These are phyloP conservation scores for Zostera marina DNA, from an alignment of 116 monocot species.

Conservation along the genomic window DNA sequence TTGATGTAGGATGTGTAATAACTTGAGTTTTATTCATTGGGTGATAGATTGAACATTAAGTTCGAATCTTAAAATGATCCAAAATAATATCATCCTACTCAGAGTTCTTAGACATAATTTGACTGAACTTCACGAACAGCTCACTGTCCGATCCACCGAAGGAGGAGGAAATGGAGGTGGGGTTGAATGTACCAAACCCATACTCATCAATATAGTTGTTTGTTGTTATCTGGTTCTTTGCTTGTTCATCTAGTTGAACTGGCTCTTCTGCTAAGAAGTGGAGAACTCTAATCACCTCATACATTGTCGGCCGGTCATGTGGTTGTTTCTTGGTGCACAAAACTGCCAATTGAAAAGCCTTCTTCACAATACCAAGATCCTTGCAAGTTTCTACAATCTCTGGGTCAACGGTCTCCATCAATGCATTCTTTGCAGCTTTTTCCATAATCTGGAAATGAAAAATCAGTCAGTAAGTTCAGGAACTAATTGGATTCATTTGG, in stretches of 20 bases:
- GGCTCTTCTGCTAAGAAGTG: constrained; percentile 20
- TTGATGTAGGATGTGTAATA: too few species aligned
- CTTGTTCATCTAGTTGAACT: constrained; percentile 7
- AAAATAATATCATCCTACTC: too few species aligned
- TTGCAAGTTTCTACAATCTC: constrained; percentile 53
- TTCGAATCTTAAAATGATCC: too few species aligned
- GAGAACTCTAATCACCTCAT: constrained; percentile 66
- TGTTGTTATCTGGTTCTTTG: constrained; percentile 9
- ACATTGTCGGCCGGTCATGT: constrained; percentile 74
- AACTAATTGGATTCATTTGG: too few species aligned
- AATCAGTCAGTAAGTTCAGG: not conserved
- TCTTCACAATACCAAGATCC: constrained; percentile 51
- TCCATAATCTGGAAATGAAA: constrained; percentile 38
- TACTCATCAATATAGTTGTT: constrained; percentile 49
- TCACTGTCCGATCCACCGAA: too few species aligned
- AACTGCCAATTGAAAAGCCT: constrained; percentile 67
- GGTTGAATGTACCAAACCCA: not conserved
- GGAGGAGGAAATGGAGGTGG: too few species aligned
- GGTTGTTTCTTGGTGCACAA: constrained; percentile 81
- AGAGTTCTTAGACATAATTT: too few species aligned
- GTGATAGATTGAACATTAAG: too few species aligned
- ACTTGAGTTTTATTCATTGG: too few species aligned
- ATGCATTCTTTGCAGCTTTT: constrained; percentile 46
- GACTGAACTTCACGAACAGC: too few species aligned
- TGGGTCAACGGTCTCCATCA: constrained; percentile 76